These are phyloP conservation scores for Daldinia loculata DNA, from an alignment of 495 filamentous ascomycete genomes.

Conservation along the genomic window DNA sequence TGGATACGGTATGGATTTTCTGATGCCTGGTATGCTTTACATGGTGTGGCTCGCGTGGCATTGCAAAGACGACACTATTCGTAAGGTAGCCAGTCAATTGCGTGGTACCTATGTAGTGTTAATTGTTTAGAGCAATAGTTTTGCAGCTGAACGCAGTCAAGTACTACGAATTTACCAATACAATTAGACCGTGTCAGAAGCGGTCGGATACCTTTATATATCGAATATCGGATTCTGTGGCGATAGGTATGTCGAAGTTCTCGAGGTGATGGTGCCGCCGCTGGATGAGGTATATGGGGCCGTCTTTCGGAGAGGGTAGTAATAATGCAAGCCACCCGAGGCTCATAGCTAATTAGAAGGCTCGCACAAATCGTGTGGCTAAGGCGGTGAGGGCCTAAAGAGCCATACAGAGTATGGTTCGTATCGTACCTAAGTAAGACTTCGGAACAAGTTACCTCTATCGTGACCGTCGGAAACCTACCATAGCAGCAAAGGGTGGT, in stretches of 20 bases:
- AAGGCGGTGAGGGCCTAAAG: constrained; percentile 3
- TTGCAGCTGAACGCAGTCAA: neutral
- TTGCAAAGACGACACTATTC: constrained; percentile 21
- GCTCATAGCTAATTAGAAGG: constrained; percentile 22
- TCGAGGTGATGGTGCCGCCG: neutral
- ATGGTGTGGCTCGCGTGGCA: constrained; percentile 40
- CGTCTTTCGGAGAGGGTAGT: constrained; percentile 8
- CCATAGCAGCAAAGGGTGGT: too few species aligned
- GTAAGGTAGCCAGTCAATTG: constrained; percentile 25
- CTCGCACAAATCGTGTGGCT: constrained; percentile 6
- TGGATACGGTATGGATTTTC: constrained; percentile 37
- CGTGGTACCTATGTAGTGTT: neutral
- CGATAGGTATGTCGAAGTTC: constrained; percentile 4
- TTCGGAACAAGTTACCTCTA: constrained; percentile 6
- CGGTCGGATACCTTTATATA: neutral
- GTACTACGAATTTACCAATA: neutral
- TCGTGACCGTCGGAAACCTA: constrained; percentile 1
- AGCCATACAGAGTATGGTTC: neutral
- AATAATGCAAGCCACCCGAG: constrained; percentile 30
- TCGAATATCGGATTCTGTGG: constrained; percentile 19
- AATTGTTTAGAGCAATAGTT: constrained; percentile 10
- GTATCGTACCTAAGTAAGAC: neutral
- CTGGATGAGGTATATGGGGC: neutral
- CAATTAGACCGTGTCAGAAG: constrained; percentile 1
- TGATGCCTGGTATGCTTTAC: constrained; percentile 1